These are phyloP conservation scores for Cytospora mali DNA, from an alignment of 2,329 filamentous ascomycete genomes.

Conservation along the genomic window DNA sequence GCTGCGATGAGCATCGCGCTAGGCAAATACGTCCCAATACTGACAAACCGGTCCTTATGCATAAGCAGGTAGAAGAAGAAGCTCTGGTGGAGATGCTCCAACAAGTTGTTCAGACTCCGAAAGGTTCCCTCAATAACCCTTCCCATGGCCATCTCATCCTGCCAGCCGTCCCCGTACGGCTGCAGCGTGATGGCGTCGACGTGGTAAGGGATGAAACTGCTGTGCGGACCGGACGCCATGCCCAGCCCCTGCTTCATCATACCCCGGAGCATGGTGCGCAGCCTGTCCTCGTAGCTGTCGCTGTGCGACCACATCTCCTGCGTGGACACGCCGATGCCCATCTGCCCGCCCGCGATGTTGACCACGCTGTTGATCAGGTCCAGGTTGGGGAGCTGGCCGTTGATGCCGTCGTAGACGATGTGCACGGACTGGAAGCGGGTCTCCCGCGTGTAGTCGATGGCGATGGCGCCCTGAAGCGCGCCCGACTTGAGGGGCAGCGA, in stretches of 20 bases:
- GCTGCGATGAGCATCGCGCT: slow-evolving; percentile 96
- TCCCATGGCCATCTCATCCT: slow-evolving; percentile 96
- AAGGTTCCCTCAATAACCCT: slow-evolving; percentile 88
- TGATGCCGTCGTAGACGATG: slow-evolving; percentile 91
- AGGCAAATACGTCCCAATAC: slow-evolving; percentile 95
- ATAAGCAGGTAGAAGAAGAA: slow-evolving; percentile 99
- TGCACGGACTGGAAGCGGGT: slow-evolving; percentile 85
- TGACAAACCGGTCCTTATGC: slow-evolving; percentile 90
- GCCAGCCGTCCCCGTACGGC: slow-evolving; percentile 88
- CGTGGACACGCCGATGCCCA: slow-evolving; percentile 81
- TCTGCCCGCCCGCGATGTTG: slow-evolving; percentile 84
- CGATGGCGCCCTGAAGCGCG: slow-evolving; percentile 87
- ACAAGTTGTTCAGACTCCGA: slow-evolving; percentile 90
- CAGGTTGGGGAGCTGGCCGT: slow-evolving; percentile 92
- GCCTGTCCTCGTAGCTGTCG: slow-evolving; percentile 77
- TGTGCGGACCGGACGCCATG: slow-evolving; percentile 87
- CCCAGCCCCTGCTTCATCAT: slow-evolving; percentile 93
- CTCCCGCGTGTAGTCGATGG: slow-evolving; percentile 89
- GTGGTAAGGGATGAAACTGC: slow-evolving; percentile 95
- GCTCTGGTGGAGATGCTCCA: slow-evolving; percentile 96
- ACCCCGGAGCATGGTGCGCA: slow-evolving; percentile 86
- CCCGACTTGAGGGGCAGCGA: slow-evolving; percentile 88
- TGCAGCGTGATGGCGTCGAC: slow-evolving; percentile 94
- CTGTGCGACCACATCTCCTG: slow-evolving; percentile 84
- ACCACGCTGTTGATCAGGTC: slow-evolving; percentile 95